Conservation (phyloP, 352 stramenopile species). For the Hyaloperonospora brassicae region DNA sequence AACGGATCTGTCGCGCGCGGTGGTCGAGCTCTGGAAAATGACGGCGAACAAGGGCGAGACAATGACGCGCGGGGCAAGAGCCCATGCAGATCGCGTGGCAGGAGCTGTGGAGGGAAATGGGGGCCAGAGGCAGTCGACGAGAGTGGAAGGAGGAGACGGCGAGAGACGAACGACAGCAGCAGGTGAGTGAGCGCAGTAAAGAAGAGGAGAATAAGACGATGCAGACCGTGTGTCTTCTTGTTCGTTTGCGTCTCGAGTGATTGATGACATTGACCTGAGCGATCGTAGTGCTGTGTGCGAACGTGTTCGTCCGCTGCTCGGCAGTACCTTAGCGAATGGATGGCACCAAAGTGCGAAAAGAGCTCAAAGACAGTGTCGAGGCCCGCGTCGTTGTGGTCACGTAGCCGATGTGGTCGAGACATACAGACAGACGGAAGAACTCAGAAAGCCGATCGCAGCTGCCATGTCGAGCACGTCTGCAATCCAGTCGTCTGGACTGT, state of each 20-base stretch:
- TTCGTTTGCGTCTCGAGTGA: slow-evolving; percentile 18
- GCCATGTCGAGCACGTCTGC: too few relatives aligned
- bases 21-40: slow-evolving; percentile 10
- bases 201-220: slow-evolving; percentile 19
- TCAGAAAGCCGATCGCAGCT: too few relatives aligned
- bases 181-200: slow-evolving; percentile 14
- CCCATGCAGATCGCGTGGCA: slow-evolving; percentile 32
- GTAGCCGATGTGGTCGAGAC: too few relatives aligned
- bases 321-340: too few relatives aligned
- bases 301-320: too few relatives aligned
- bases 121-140: slow-evolving; percentile 20
- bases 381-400: too few relatives aligned
- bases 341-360: too few relatives aligned
- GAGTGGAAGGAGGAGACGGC: slow-evolving; percentile 12
- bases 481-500: too few relatives aligned
- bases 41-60: slow-evolving; percentile 30
- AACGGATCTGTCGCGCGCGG: slow-evolving; percentile 4
- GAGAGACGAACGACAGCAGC: slow-evolving; percentile 12
- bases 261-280: not conserved
- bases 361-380: too few relatives aligned
- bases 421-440: too few relatives aligned
- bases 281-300: too few relatives aligned
- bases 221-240: slow-evolving; percentile 28
- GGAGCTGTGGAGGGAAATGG: slow-evolving; percentile 24
- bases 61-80: slow-evolving; percentile 19